Base-by-base conservation (phyloP, 345 rosid genomes). In the Boechera divaricarpa region DNA sequence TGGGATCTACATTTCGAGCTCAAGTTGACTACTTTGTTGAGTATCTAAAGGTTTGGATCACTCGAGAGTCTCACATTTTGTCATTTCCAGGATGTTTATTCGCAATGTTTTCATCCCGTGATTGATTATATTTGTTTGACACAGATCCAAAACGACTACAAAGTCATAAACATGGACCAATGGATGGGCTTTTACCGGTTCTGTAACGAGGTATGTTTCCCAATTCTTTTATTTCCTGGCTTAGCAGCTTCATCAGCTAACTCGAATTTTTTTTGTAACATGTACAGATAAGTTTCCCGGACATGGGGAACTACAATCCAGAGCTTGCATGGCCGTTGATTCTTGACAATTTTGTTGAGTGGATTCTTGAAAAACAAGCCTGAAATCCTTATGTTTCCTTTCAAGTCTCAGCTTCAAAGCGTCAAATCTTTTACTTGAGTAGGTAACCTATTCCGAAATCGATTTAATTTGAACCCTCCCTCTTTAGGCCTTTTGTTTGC, bases 321-420 rank as follows among this genome's bases (percentile, higher is more conserved):
- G 87, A 85, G 77, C 99, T 92, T 21, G 98, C 99, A 13, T 95
- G 99, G 99, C 99, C 99, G 5, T 81, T 95, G 89, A 67, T 95
- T 78, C 88, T 95, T 81, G 99, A 95, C 87, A 95, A 92, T 83
- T 95, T 95, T 83, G 99, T 95, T 65, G 99, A 92, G 72, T 95
- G 99, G 99, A 88, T 95, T 85, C 86, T 85, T 62, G 94, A 77
- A 29, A 92, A 91, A 78, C 89, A 84, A 80, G 76, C 85, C 51
- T 95, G 72, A 83, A 75, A 35, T 65, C 76, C 58, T 60, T 48
- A 62, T 31, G 24, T 18, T 75, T 79, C 58, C 35, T 76, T 77
- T 64, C 76, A 69, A 63, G 80, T 77, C 73, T 73, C 84, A 75
- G 82, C 91, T 85, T 84, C 82, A 86, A 81, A 65, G 86, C 69